A percentile compares a stretch with the other conserved stretches of the same genome.
phyloP scores from a whole-genome alignment of 805 yeast species.

The Metschnikowia similis region DNA sequence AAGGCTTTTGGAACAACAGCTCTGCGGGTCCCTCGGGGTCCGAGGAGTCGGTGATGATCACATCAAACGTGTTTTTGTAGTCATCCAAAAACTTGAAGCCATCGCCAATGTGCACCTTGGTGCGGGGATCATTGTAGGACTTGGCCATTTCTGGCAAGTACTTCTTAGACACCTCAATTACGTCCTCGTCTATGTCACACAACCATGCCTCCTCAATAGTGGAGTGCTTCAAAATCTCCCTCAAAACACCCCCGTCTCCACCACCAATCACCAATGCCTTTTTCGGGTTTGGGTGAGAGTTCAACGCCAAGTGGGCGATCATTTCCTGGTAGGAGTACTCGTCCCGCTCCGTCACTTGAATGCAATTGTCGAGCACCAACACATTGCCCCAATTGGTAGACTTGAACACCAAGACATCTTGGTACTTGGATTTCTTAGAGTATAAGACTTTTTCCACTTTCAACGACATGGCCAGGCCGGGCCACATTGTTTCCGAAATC shows the following conservation, averaged over 20 bases:
- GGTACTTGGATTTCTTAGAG: conserved; percentile 82
- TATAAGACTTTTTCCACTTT: conserved; percentile 83
- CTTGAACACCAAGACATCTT: conserved; percentile 90
- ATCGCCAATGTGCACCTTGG: conserved; percentile 86
- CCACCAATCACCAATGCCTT: conserved; percentile 95
- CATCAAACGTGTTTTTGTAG: conserved; percentile 82
- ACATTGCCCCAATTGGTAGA: conserved; percentile 94
- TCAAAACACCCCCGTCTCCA: conserved; percentile 97
- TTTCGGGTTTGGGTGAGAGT: conserved; percentile 92
- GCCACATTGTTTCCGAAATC: conserved; percentile 94
- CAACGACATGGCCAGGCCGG: conserved; percentile 95
- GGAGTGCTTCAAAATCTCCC: conserved; percentile 90
- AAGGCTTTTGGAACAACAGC: conserved; percentile 85
- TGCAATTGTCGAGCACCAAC: conserved; percentile 88
- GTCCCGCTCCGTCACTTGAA: conserved; percentile 95
- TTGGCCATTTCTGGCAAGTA: conserved; percentile 85
- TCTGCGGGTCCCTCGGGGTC: conserved; percentile 99
- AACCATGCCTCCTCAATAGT: conserved; percentile 83
- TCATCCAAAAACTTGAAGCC: conserved; percentile 94
- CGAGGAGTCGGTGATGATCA: conserved; percentile 93
- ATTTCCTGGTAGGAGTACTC: conserved; percentile 98
- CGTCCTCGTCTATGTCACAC: conserved; percentile 95
- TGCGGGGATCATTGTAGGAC: conserved; percentile 84
- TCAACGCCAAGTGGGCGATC: conserved; percentile 91
- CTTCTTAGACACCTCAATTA: conserved; percentile 78